phyloP scores from a whole-genome alignment of 148 eudicot species.

The Camellia granthamiana region DNA sequence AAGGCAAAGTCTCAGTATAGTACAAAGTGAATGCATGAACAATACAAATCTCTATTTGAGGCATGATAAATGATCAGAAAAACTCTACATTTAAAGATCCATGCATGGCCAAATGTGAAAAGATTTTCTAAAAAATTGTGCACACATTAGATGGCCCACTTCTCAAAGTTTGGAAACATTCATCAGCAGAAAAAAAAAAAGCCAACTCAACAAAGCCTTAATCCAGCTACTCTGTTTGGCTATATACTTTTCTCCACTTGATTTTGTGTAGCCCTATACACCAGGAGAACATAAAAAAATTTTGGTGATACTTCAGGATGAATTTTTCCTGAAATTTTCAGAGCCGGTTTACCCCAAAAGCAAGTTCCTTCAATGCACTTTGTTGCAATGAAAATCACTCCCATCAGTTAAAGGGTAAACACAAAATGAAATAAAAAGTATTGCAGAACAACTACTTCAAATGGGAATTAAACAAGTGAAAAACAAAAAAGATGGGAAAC shows the following conservation, averaged over 20 bases:
- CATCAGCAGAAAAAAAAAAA: not conserved
- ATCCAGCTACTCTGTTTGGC: slow-evolving; percentile 1
- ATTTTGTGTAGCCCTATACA: not conserved
- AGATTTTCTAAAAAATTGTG: not conserved
- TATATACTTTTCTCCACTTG: not conserved
- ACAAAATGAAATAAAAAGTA: not conserved
- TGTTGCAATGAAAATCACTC: not conserved
- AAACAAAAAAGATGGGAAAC: not conserved
- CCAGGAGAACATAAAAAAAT: not conserved
- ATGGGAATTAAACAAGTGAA: not conserved
- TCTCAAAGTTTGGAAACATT: not conserved
- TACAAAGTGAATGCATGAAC: not conserved
- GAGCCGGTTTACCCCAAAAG: not conserved
- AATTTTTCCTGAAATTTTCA: not conserved
- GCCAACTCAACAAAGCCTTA: not conserved
- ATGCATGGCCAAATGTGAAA: not conserved
- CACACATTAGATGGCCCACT: not conserved
- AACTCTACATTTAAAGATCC: not conserved
- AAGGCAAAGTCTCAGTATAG: not conserved
- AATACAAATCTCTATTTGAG: not conserved
- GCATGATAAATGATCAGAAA: not conserved
- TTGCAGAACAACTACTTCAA: not conserved
- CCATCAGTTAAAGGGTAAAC: not conserved
- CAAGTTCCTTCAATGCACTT: not conserved
- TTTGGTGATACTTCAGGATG: not conserved